phyloP scores from a whole-genome alignment of 805 yeast species.

The Candida peoriensis region DNA sequence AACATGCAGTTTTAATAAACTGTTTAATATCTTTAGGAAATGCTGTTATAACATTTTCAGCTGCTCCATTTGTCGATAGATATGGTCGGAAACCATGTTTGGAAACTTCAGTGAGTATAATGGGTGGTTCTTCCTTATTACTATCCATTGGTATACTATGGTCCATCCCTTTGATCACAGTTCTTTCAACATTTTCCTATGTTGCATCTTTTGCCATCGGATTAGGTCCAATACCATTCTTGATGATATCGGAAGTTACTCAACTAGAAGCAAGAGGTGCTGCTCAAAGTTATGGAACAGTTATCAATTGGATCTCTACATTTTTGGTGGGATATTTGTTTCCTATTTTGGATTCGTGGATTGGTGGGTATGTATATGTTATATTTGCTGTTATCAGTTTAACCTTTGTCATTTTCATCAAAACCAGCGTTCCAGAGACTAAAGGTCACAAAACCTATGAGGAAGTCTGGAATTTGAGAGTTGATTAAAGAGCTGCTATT shows the following conservation, averaged over 20 bases:
- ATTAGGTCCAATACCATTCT: constrained; percentile 92
- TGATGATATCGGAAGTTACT: constrained; percentile 83
- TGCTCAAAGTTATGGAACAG: constrained; percentile 92
- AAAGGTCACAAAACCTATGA: constrained; percentile 57
- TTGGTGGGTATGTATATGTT: constrained; percentile 79
- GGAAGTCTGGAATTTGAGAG: constrained; percentile 55
- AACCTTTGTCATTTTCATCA: constrained; percentile 43
- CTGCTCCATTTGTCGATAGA: constrained; percentile 73
- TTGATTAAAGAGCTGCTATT: constrained; percentile 11
- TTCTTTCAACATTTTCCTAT: constrained; percentile 62
- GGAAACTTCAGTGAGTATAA: constrained; percentile 55
- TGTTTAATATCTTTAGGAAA: constrained; percentile 73
- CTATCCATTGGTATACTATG: constrained; percentile 63
- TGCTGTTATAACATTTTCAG: constrained; percentile 62
- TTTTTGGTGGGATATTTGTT: constrained; percentile 76
- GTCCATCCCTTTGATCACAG: constrained; percentile 43
- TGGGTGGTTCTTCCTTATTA: constrained; percentile 60
- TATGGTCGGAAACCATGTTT: constrained; percentile 74
- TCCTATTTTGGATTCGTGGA: constrained; percentile 58
- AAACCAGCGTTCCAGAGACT: constrained; percentile 64
- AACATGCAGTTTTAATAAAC: constrained; percentile 65
- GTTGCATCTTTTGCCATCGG: constrained; percentile 89
- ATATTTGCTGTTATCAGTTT: constrained; percentile 60
- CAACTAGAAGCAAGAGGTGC: constrained; percentile 72
- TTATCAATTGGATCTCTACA: constrained; percentile 88